A percentile compares a stretch with the other conserved stretches of the same genome.
phyloP scores from a whole-genome alignment of 495 filamentous ascomycete species.

The Neurospora sp. region DNA sequence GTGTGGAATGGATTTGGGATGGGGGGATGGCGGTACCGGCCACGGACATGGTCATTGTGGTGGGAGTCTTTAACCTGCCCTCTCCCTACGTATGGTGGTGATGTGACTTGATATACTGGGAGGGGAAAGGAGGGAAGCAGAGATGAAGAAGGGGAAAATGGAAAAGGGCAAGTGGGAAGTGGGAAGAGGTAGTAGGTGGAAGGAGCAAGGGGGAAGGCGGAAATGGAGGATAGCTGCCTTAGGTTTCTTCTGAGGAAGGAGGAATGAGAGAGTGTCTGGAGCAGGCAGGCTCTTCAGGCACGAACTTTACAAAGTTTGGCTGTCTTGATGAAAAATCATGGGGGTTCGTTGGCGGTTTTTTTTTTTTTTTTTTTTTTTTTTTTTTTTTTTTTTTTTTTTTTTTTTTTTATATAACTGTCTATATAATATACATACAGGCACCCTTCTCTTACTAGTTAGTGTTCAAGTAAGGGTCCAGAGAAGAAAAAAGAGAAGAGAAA shows the following conservation, averaged over 20 bases:
- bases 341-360: background rate
- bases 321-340: background rate
- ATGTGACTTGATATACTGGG: background rate
- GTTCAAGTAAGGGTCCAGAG: background rate
- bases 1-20: background rate
- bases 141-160: too few species aligned
- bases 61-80: background rate
- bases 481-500: background rate
- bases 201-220: background rate
- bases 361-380: background rate
- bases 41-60: background rate
- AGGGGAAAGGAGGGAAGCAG: background rate
- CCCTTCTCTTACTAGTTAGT: background rate
- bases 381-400: background rate
- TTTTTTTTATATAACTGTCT: background rate
- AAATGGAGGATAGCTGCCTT: too few species aligned
- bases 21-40: background rate
- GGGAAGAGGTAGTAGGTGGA: background rate
- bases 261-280: background rate
- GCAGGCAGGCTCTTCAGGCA: background rate
- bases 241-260: background rate
- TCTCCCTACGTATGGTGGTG: too few species aligned
- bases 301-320: too few species aligned
- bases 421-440: background rate
- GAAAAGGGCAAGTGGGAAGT: too few species aligned